Percentiles rank a stretch among this genome's conserved stretches.
These are phyloP conservation scores for Claviceps pusilla DNA, from an alignment of 2,329 filamentous ascomycete genomes.

Conservation along the genomic window DNA sequence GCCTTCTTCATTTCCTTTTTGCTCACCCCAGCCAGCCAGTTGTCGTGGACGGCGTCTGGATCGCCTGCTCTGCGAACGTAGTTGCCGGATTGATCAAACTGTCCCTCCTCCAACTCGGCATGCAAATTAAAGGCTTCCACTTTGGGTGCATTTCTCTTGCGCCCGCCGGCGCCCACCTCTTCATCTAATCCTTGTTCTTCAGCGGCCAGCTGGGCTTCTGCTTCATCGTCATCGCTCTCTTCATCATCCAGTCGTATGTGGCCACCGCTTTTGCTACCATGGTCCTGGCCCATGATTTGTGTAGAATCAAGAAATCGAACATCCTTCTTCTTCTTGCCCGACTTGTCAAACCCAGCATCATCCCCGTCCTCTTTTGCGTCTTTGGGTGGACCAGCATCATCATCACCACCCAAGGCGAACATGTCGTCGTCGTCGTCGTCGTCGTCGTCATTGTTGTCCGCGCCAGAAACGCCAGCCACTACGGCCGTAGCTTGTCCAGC, in stretches of 20 bases:
- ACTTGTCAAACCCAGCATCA: constrained; percentile 17
- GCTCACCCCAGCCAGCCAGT: constrained; percentile 80
- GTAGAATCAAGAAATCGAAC: constrained; percentile 43
- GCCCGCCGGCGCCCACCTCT: constrained; percentile 76
- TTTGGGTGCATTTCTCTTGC: constrained; percentile 86
- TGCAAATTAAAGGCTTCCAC: constrained; percentile 94
- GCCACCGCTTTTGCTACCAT: constrained; percentile 57
- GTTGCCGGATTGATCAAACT: constrained; percentile 83
- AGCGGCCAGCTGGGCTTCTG: constrained; percentile 55
- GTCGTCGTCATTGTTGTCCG: constrained; percentile 24
- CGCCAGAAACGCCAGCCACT: constrained; percentile 14
- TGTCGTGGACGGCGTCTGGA: constrained; percentile 78
- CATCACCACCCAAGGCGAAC: constrained; percentile 56
- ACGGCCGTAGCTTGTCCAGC: constrained; percentile 25
- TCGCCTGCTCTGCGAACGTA: constrained; percentile 81
- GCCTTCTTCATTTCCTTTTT: constrained; percentile 89
- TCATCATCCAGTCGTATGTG: constrained; percentile 48
- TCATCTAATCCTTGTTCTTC: constrained; percentile 68
- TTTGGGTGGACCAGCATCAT: constrained; percentile 24
- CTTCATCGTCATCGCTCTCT: constrained; percentile 45
- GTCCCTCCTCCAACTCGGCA: constrained; percentile 77
- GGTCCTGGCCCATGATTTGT: constrained; percentile 66
- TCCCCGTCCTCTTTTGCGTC: constrained; percentile 30
- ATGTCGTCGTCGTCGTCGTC: constrained; percentile 64
- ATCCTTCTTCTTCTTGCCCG: constrained; percentile 46